A percentile compares a stretch with the other conserved stretches of the same genome.
These are phyloP conservation scores for Rhizophagus sp. DNA, from an alignment of 192 early-diverging fungal genomes.

Conservation along the genomic window DNA sequence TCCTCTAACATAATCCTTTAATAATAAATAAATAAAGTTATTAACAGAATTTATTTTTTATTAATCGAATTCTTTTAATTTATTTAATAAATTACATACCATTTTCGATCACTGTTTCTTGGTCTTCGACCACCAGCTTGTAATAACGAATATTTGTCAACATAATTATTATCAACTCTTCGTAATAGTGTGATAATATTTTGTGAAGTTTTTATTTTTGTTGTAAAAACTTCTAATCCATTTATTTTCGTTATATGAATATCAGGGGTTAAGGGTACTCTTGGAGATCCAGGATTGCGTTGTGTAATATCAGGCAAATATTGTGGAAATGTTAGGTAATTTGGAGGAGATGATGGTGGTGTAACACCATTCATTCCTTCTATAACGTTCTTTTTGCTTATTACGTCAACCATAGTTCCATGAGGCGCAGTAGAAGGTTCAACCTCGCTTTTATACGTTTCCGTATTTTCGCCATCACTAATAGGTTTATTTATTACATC, in stretches of 20 bases:
- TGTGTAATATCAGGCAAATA: background rate
- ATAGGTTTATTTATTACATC: background rate
- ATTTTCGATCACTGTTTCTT: background rate
- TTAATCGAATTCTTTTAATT: background rate
- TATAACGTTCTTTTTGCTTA: background rate
- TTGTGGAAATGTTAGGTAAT: background rate
- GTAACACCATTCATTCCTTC: background rate
- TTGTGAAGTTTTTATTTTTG: background rate
- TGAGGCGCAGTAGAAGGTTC: background rate
- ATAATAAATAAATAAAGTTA: too few species aligned
- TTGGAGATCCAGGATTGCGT: background rate
- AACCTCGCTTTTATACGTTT: background rate
- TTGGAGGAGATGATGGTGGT: background rate
- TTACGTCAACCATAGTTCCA: background rate
- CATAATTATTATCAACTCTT: background rate
- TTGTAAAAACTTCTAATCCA: conserved; percentile 8
- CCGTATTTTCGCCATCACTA: background rate
- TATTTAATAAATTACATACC: background rate
- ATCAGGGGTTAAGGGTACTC: background rate
- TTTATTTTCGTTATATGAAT: background rate
- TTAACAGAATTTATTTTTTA: background rate
- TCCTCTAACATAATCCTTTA: conserved; percentile 8
- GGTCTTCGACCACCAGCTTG: background rate
- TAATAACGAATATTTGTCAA: conserved; percentile 17
- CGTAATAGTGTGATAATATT: background rate